phyloP scores from a whole-genome alignment of 179 eudicot species.

The Vitellaria paradoxa region DNA sequence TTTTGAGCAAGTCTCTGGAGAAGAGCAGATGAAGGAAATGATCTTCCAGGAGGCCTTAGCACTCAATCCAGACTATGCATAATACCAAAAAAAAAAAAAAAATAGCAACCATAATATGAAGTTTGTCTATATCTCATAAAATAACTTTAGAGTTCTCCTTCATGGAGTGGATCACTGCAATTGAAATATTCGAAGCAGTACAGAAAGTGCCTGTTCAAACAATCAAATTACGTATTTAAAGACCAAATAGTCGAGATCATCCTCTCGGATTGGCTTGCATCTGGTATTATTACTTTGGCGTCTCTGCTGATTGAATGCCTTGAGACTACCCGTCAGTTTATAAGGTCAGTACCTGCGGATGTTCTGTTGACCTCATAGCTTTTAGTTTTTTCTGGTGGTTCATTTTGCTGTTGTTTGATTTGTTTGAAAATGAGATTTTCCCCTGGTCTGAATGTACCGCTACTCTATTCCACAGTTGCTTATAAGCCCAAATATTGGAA shows the following conservation, averaged over 20 bases:
- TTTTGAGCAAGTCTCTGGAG: slow-evolving; percentile 64
- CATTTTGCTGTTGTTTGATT: too few relatives aligned
- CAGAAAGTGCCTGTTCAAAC: not conserved
- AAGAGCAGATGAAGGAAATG: slow-evolving; percentile 86
- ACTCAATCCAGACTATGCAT: slow-evolving; percentile 53
- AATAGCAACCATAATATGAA: too few relatives aligned
- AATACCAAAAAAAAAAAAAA: not conserved
- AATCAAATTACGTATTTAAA: too few relatives aligned
- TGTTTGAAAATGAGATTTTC: too few relatives aligned
- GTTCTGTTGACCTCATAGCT: not conserved
- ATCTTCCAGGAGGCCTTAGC: slow-evolving; percentile 63
- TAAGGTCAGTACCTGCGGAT: not conserved
- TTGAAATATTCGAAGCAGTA: not conserved
- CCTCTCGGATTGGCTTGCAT: not conserved
- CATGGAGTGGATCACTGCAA: not conserved
- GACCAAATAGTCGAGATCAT: not conserved
- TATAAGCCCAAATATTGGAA: too few relatives aligned
- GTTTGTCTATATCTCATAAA: not conserved
- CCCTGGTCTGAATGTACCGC: too few relatives aligned
- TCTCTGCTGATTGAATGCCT: not conserved
- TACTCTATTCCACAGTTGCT: too few relatives aligned
- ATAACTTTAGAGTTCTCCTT: not conserved
- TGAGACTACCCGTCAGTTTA: not conserved
- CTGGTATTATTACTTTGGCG: not conserved
- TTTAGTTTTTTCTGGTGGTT: too few relatives aligned